Base-by-base conservation (phyloP, 495 filamentous ascomycete genomes). In the Pseudevernia furfuracea region DNA sequence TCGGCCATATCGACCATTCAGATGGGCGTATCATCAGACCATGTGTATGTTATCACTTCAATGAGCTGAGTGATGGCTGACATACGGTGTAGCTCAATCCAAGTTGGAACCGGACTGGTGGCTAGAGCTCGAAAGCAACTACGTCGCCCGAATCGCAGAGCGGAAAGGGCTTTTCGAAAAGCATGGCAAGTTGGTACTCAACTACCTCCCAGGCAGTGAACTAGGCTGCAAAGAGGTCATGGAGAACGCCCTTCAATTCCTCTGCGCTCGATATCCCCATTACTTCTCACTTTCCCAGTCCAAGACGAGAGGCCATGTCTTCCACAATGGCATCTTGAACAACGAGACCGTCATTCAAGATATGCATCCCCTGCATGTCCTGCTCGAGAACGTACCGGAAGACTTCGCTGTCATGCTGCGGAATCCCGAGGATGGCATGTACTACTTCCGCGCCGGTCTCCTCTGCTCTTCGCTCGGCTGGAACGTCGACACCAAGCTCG, bases 1-100 rank as follows among this genome's bases (percentile, higher is more conserved):
- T n/a, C 79, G 88, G 41, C 89, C 86, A 19, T 88, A 89, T 72
- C 80, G 92, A 36, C 92, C 92, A 0, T 91, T 96, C 57, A 76
- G 92, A 71, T 96, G 92, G 92, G 74, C 79, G 1, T 96, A 96
- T 72, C 89, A 94, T 72, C 92, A 96, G 73, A 95, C 91, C 0
- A 96, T 96, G 92, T 90, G 91, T 95, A 83, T 65, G 86, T 80
- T n/a, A 25, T 21, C 10, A 41, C 58, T 52, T 10, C 5, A 44
- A 34, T 57, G 49, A 15, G 7, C 32, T 28, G 11, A 38, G 4
- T 60, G 25, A 19, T 36, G 38, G 43, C 71, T 74, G 58, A 74
- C 63, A 53, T 48, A 59, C 34, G 12, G 19, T 15, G 2, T 64
- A 96, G 91, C 91, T 10, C 75, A 94, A 14, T 86, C 82, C 41